phyloP scores from a whole-genome alignment of 2,329 filamentous ascomycete species.

The Lecanicillium sp. region DNA sequence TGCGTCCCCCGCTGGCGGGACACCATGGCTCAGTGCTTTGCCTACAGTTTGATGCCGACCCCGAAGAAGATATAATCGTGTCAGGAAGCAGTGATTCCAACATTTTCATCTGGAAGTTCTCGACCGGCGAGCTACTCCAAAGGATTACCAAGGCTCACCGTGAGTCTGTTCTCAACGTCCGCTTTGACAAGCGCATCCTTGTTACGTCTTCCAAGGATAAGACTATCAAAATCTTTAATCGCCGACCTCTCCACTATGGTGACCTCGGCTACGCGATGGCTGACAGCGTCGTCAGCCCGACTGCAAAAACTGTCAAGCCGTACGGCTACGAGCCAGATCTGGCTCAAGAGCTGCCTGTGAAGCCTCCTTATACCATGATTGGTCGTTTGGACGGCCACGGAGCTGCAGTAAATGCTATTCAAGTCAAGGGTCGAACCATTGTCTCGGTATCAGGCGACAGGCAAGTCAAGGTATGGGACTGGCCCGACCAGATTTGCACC shows the following conservation, averaged over 20 bases:
- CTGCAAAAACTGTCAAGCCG: constrained; percentile 40
- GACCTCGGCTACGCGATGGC: constrained; percentile 44
- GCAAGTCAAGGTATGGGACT: constrained; percentile 90
- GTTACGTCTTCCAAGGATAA: constrained; percentile 98
- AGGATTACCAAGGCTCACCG: constrained; percentile 68
- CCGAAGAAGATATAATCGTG: constrained; percentile 84
- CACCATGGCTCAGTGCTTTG: constrained; percentile 87
- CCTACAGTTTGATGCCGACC: constrained; percentile 85
- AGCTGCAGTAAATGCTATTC: constrained; percentile 93
- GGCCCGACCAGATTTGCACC: constrained; percentile 66
- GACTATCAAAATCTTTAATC: constrained; percentile 93
- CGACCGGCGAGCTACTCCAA: constrained; percentile 75
- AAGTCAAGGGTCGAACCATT: constrained; percentile 76
- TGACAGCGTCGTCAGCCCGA: constrained; percentile 38
- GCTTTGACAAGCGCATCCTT: constrained; percentile 83
- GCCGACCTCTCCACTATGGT: constrained; percentile 54
- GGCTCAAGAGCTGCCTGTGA: constrained; percentile 38
- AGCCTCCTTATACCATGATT: constrained; percentile 65
- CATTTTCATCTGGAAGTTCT: constrained; percentile 89
- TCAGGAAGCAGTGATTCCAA: constrained; percentile 90
- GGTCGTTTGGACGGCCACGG: constrained; percentile 75
- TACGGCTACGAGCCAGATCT: constrained; percentile 46
- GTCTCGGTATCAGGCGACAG: constrained; percentile 94
- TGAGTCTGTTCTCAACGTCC: constrained; percentile 88
- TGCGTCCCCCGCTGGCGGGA: constrained; percentile 62